A percentile compares a stretch with the other conserved stretches of the same genome.
Evolutionary conservation across 2,329 filamentous ascomycete genomes (phyloP).

Genomic region (Fusarium paranaense): DNA sequence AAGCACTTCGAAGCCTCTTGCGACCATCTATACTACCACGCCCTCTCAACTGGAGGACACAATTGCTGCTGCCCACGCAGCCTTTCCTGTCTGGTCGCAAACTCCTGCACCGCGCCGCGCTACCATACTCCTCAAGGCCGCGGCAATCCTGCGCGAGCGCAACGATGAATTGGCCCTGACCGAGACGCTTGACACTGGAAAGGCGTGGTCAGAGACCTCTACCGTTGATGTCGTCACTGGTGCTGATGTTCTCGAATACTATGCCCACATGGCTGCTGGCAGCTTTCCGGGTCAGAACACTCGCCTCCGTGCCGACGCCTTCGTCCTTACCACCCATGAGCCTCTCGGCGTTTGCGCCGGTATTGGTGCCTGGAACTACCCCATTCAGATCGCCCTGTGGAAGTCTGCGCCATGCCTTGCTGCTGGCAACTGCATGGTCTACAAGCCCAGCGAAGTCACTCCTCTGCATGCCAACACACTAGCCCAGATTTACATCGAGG

Average conservation of each 20-base stretch:
- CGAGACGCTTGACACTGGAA: constrained; percentile 89
- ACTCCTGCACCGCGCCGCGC: constrained; percentile 81
- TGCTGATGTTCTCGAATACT: constrained; percentile 88
- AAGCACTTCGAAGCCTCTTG: constrained; percentile 74
- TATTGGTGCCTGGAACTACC: constrained; percentile 94
- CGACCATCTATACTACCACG: constrained; percentile 78
- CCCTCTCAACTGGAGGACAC: constrained; percentile 76
- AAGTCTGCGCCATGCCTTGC: constrained; percentile 88
- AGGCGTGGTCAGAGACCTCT: constrained; percentile 86
- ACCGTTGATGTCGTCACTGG: constrained; percentile 86
- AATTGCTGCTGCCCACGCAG: constrained; percentile 75
- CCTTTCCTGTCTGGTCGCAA: constrained; percentile 81
- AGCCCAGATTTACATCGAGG: constrained; percentile 81
- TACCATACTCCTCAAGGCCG: constrained; percentile 82
- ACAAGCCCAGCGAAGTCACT: constrained; percentile 90
- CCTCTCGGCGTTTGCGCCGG: constrained; percentile 86
- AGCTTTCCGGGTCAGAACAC: constrained; percentile 85
- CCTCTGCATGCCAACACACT: constrained; percentile 83
- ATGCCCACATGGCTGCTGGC: constrained; percentile 82
- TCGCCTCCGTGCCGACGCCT: constrained; percentile 79
- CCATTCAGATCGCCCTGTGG: constrained; percentile 90
- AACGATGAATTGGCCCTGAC: constrained; percentile 84
- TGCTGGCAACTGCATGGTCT: constrained; percentile 90
- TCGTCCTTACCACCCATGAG: constrained; percentile 86
- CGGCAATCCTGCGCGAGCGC: constrained; percentile 76